A percentile compares a stretch with the other conserved stretches of the same genome.
These are phyloP conservation scores for Alternaria arborescens DNA, from an alignment of 2,329 filamentous ascomycete species.

Conservation along the genomic window DNA sequence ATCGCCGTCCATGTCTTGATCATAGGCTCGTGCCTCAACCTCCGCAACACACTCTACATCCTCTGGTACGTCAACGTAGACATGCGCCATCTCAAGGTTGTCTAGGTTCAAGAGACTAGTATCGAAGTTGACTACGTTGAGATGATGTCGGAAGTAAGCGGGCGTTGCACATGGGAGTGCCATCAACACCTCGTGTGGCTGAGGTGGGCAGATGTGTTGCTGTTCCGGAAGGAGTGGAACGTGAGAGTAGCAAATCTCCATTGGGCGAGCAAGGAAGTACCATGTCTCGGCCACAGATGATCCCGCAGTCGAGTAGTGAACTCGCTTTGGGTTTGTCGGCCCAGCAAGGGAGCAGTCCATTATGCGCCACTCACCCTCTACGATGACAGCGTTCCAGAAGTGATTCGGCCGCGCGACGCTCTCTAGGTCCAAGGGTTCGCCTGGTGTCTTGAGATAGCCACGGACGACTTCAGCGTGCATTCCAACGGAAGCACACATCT, in stretches of 20 bases:
- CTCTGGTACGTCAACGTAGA: conserved; percentile 85
- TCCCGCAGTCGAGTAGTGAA: conserved; percentile 76
- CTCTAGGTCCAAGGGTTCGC: conserved; percentile 76
- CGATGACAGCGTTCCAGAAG: conserved; percentile 95
- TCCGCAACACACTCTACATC: conserved; percentile 94
- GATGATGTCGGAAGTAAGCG: conserved; percentile 81
- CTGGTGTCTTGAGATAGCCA: conserved; percentile 90
- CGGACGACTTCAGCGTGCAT: conserved; percentile 86
- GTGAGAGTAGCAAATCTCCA: conserved; percentile 94
- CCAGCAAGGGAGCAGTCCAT: conserved; percentile 93
- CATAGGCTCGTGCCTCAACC: conserved; percentile 83
- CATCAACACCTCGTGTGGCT: conserved; percentile 84
- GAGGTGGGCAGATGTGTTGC: conserved; percentile 90
- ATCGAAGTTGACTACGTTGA: conserved; percentile 89
- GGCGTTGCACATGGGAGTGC: conserved; percentile 87
- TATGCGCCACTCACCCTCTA: conserved; percentile 95
- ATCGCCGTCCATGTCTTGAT: conserved; percentile 87
- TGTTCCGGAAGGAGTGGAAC: conserved; percentile 86
- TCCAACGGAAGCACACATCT: conserved; percentile 93
- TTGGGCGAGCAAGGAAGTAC: conserved; percentile 92
- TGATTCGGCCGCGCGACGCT: conserved; percentile 90
- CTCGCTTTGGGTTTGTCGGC: conserved; percentile 84
- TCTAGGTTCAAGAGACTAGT: conserved; percentile 86
- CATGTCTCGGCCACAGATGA: conserved; percentile 79
- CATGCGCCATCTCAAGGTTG: conserved; percentile 89